phyloP scores from a whole-genome alignment of 2,329 filamentous ascomycete genomes.

The Beauveria sp. region DNA sequence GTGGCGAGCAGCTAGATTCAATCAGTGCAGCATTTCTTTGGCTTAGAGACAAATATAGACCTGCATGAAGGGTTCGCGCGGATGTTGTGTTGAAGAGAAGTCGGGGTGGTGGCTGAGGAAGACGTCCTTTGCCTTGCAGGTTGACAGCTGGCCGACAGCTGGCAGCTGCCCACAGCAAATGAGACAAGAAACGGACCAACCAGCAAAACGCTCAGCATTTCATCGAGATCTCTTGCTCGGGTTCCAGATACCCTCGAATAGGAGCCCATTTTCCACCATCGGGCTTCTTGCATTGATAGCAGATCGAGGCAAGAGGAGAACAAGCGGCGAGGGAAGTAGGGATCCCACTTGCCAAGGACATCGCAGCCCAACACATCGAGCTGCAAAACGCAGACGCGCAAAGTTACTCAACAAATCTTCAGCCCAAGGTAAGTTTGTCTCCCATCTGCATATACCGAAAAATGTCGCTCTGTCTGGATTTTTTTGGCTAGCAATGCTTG shows the following conservation, averaged over 20 bases:
- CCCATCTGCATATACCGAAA: background rate
- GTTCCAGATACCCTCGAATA: background rate
- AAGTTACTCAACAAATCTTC: background rate
- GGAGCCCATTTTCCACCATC: background rate
- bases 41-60: background rate
- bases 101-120: background rate
- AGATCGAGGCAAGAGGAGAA: background rate
- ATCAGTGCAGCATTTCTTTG: background rate
- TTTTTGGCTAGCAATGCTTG: background rate
- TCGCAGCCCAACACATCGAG: background rate
- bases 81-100: background rate
- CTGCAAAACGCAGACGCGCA: background rate
- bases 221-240: background rate
- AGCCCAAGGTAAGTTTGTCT: background rate
- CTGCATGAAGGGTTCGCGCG: background rate
- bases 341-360: background rate
- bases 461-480: background rate
- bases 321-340: background rate
- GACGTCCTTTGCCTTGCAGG: background rate
- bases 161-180: background rate
- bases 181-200: background rate
- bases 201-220: background rate
- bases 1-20: background rate
- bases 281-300: background rate
- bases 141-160: constrained; percentile 3